Conservation (phyloP, 805 yeast species). For the Priceomyces medius region DNA sequence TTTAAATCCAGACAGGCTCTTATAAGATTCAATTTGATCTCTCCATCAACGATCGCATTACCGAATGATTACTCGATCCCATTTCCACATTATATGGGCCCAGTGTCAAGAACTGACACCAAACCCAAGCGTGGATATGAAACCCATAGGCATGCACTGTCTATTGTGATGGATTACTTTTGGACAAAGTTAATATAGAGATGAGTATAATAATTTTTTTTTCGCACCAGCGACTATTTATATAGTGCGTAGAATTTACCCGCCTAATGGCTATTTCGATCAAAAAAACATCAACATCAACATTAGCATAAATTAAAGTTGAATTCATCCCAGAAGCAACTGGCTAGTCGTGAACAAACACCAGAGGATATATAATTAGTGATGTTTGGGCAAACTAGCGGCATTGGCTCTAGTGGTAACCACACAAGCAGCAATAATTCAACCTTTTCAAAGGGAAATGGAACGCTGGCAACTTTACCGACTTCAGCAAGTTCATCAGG, state of each 20-base stretch:
- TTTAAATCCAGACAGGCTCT: constrained; percentile 50
- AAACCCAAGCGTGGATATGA: constrained; percentile 12
- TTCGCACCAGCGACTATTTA: not conserved
- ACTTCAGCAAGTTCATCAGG: constrained; percentile 8
- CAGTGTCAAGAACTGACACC: constrained; percentile 32
- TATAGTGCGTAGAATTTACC: constrained; percentile 2
- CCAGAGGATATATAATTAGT: not conserved
- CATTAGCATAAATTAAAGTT: not conserved
- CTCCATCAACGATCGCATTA: constrained; percentile 50
- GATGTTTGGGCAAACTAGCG: constrained; percentile 9
- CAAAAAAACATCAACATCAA: constrained; percentile 1
- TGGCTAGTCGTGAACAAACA: not conserved
- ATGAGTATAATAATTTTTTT: not conserved
- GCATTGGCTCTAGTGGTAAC: constrained; percentile 4
- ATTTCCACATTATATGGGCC: constrained; percentile 7
- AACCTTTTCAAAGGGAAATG: constrained; percentile 6
- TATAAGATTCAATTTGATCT: constrained; percentile 41
- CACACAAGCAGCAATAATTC: constrained; percentile 1
- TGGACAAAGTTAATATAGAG: constrained; percentile 58
- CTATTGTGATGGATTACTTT: constrained; percentile 65
- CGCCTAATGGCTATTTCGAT: constrained; percentile 2
- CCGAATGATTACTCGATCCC: constrained; percentile 21
- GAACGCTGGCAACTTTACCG: constrained; percentile 8
- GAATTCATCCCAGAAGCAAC: not conserved
- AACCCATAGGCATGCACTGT: constrained; percentile 55